Evolutionary conservation across 139 green algal species (phyloP).

Genomic region (Tetraselmis striata): DNA sequence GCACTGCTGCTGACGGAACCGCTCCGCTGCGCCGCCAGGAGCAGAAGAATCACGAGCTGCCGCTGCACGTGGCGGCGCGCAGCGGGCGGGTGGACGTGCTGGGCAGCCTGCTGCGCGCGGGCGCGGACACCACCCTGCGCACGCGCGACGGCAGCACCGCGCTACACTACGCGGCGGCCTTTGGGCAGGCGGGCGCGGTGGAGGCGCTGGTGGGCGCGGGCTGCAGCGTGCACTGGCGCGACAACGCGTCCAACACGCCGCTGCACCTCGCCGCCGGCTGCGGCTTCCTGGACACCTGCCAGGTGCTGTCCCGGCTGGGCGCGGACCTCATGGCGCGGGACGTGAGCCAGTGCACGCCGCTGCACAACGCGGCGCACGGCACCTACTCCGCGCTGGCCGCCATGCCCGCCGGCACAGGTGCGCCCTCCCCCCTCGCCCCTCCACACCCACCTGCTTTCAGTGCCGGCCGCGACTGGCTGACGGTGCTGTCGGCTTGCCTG

Average conservation of each 20-base stretch:
- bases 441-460: too few relatives aligned
- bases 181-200: constrained; percentile 46
- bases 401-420: constrained; percentile 20
- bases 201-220: constrained; percentile 38
- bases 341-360: constrained; percentile 45
- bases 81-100: constrained; percentile 39
- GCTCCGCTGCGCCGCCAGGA: too few relatives aligned
- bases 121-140: background rate
- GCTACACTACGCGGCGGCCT: constrained; percentile 54
- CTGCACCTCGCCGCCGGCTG: constrained; percentile 59
- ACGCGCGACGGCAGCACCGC: constrained; percentile 47
- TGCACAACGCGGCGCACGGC: constrained; percentile 58
- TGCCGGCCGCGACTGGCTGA: too few relatives aligned
- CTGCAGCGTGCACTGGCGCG: constrained; percentile 32
- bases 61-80: constrained; percentile 49
- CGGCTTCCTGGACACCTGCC: constrained; percentile 50
- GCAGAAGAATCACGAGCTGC: constrained; percentile 35
- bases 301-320: constrained; percentile 36
- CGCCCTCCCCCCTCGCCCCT: too few relatives aligned
- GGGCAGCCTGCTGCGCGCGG: constrained; percentile 16
- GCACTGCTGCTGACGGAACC: too few relatives aligned
- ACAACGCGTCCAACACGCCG: constrained; percentile 52
- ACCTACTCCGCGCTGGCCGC: constrained; percentile 54
- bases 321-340: constrained; percentile 40
- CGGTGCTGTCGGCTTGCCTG: too few relatives aligned